Base-by-base conservation (phyloP, 495 filamentous ascomycete genomes). In the Recurvomyces mirabilis region DNA sequence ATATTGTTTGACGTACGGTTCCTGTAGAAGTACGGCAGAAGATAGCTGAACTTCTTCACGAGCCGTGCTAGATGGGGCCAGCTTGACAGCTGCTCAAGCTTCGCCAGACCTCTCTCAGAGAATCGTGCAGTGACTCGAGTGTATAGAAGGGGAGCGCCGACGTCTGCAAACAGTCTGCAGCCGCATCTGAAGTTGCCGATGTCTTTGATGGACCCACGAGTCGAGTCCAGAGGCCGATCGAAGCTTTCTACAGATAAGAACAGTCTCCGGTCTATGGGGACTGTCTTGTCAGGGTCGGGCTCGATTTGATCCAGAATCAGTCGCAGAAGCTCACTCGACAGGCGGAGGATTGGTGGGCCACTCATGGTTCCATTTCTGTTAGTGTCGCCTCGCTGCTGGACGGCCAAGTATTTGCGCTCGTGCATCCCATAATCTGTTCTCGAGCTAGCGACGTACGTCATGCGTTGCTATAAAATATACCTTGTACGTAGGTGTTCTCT, bases 1-100 rank as follows among this genome's bases (percentile, higher is more conserved):
- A 4, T 5, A 29, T n/a, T 17, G 30, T 6, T 14, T 5, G 20
- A 18, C 19, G 4, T 40, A 68, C 65, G 65, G 41, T 63, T 51
- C 11, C 53, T 55, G 62, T 82, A 82, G 59, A 81, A 81, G 41
- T 71, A 77, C 54, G 78, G 78, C 57, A 84, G 74, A 63, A 84
- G 72, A 58, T 84, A 84, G 52, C 75, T 79, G 58, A 84, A 75
- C 55, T 78, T 73, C 59, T 69, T 75, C 36, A 81, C 77, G 62
- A 78, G 70, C 47, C 63, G 67, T 26, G 75, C 71, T 15, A 80
- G 66, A 55, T 78, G 70, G 12, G 59, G 55, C 33, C 64, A 60
- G 22, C 52, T 51, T 19, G 65, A 61, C 25, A 76, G 68, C 14
- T 63, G 64, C 17, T 76, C 69, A 34, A 84, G 58, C 34, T 72